Evolutionary conservation across 371 early-diverging fungal genomes (phyloP), one percentile per base, ranked within the genome.

Genomic region (Catenaria anguillulae): DNA sequence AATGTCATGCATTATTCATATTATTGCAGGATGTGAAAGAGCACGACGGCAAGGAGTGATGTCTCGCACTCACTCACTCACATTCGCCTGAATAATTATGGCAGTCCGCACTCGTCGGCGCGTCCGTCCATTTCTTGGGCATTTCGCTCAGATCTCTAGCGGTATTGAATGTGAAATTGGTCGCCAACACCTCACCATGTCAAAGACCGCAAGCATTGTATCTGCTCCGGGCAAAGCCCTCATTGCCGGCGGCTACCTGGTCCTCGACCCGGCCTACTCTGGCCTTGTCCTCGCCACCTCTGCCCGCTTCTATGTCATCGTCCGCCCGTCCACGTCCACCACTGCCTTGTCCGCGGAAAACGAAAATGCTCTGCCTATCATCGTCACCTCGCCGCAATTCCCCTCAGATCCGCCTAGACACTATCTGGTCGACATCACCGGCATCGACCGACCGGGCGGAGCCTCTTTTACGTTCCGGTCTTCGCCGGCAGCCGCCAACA

Each of bases 151-250:
- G n/a, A n/a, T n/a, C n/a, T n/a, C n/a, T n/a, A n/a, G n/a, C n/a
- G n/a, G n/a, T n/a, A n/a, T n/a, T n/a, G n/a, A n/a, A n/a, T n/a
- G n/a, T n/a, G n/a, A n/a, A n/a, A n/a, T n/a, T n/a, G n/a, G n/a
- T n/a, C n/a, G n/a, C n/a, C n/a, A n/a, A n/a, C n/a, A n/a, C n/a
- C n/a, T n/a, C n/a, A n/a, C n/a, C n/a, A n/a, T n/a, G n/a, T n/a
- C n/a, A n/a, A n/a, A n/a, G n/a, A n/a, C 40, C 40, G 45, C 52
- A 2, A 31, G 13, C 52, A 64, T 86, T 55, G 83, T 84, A 5
- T 90, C 92, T 24, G 89, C 93, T 2, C 93, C 95, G 2, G 97
- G 97, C 21, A 97, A 97, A 70, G 96, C 93, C 6, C 84, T 97
- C 12, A 55, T 95, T 1, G 74, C 83, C 1, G 97, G 97, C 50